phyloP scores from a whole-genome alignment of 2,329 filamentous ascomycete species.

The Endothia cerciana region DNA sequence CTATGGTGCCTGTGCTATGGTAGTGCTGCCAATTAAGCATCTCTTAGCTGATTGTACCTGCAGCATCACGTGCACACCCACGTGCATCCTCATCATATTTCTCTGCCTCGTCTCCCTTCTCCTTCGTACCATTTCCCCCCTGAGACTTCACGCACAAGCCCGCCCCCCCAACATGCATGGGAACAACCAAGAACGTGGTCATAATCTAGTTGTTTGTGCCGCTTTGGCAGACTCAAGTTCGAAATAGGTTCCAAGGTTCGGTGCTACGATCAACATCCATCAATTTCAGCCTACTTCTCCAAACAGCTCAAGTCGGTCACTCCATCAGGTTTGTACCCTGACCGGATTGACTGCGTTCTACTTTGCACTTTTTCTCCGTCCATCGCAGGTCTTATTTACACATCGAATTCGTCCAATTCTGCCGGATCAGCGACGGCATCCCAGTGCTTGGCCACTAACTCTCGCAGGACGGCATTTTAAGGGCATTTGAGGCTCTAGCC shows the following conservation, averaged over 20 bases:
- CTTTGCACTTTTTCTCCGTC: too few species aligned
- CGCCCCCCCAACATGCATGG: too few species aligned
- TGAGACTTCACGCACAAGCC: background rate
- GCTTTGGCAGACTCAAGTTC: background rate
- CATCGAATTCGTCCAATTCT: background rate
- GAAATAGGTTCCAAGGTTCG: too few species aligned
- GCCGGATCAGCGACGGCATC: constrained; percentile 30
- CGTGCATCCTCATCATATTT: background rate
- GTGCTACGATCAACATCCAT: too few species aligned
- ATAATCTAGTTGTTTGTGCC: background rate
- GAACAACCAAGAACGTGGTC: too few species aligned
- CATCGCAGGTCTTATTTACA: background rate
- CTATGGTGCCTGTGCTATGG: too few species aligned
- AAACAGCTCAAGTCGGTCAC: too few species aligned
- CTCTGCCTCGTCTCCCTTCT: background rate
- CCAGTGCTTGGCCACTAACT: constrained; percentile 34
- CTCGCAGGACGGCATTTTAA: background rate
- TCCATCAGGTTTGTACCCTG: too few species aligned
- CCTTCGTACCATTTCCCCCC: background rate
- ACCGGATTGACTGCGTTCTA: too few species aligned
- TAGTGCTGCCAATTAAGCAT: too few species aligned
- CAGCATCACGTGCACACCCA: constrained; percentile 13
- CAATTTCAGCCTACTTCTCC: background rate
- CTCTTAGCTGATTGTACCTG: constrained; percentile 4
- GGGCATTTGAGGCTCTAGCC: background rate